These are phyloP conservation scores for Colletotrichum chrysophilum DNA, from an alignment of 2,329 filamentous ascomycete species.

Conservation along the genomic window DNA sequence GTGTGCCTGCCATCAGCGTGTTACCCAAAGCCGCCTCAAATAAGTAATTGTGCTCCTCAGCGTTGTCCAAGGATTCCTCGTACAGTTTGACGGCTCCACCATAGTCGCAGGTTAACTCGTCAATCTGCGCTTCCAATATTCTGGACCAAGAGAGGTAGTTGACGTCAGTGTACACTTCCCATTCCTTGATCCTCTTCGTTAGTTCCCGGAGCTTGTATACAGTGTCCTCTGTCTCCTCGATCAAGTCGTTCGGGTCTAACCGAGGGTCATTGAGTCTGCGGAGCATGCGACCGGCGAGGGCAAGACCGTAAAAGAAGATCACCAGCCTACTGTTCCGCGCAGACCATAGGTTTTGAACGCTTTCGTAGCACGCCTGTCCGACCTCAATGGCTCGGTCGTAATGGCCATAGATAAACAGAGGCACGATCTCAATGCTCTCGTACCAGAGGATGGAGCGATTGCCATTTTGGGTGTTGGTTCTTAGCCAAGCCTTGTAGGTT, in stretches of 20 bases:
- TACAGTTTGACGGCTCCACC: conserved; percentile 67
- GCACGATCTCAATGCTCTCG: conserved; percentile 68
- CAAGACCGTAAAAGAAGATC: conserved; percentile 65
- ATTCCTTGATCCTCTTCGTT: conserved; percentile 66
- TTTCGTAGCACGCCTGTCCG: conserved; percentile 54
- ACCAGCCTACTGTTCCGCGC: conserved; percentile 61
- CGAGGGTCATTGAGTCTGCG: conserved; percentile 54
- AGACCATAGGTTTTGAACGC: conserved; percentile 61
- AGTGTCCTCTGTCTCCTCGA: conserved; percentile 49
- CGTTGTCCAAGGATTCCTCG: conserved; percentile 75
- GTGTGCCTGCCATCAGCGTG: conserved; percentile 75
- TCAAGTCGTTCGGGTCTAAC: conserved; percentile 45
- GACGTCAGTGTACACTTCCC: conserved; percentile 67
- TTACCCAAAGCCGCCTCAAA: conserved; percentile 78
- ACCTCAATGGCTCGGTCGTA: conserved; percentile 64
- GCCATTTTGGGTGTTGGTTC: conserved; percentile 58
- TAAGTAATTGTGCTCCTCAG: conserved; percentile 67
- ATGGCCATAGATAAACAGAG: conserved; percentile 67
- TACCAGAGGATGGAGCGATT: conserved; percentile 72
- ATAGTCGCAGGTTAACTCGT: conserved; percentile 64
- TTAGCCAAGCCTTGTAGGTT: conserved; percentile 65
- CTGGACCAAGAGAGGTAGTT: conserved; percentile 76
- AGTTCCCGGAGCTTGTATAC: conserved; percentile 59
- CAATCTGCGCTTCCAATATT: conserved; percentile 71
- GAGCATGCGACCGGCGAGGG: conserved; percentile 58